Percentiles rank a stretch among this genome's conserved stretches.
Evolutionary conservation across 176 grass and related monocot genomes (phyloP).

Genomic region (Triticum timopheevii): DNA sequence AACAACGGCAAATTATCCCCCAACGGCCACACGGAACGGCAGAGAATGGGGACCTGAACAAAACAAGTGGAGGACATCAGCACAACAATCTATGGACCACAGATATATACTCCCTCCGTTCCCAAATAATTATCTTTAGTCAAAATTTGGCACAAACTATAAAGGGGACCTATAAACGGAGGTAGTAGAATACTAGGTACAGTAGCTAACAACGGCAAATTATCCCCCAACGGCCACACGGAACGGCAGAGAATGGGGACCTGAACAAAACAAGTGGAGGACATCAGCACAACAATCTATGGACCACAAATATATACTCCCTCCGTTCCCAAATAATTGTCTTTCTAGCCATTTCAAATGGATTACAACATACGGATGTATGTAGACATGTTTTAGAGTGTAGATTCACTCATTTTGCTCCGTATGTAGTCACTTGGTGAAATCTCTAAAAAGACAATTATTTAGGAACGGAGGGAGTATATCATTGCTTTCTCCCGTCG

Average conservation of each 20-base stretch:
- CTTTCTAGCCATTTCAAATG: too few relatives aligned
- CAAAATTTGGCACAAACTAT: too few relatives aligned
- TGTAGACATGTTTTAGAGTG: too few relatives aligned
- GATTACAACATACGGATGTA: too few relatives aligned
- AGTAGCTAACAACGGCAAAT: neutral
- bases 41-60: neutral
- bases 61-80: neutral
- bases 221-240: neutral
- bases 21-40: neutral
- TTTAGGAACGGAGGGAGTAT: too few relatives aligned
- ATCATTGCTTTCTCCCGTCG: neutral
- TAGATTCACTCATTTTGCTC: too few relatives aligned
- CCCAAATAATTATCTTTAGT: too few relatives aligned
- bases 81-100: neutral
- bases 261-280: neutral
- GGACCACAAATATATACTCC: neutral
- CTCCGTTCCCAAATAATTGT: too few relatives aligned
- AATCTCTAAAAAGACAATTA: too few relatives aligned
- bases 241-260: neutral
- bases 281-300: conserved; percentile 1
- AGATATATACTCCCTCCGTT: too few relatives aligned
- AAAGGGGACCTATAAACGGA: too few relatives aligned
- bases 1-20: neutral
- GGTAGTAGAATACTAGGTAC: conserved; percentile 1
- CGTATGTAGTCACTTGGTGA: too few relatives aligned